A percentile compares a stretch with the other conserved stretches of the same genome.
phyloP scores from a whole-genome alignment of 257 asterid species.

The Verbascum thapsus region DNA sequence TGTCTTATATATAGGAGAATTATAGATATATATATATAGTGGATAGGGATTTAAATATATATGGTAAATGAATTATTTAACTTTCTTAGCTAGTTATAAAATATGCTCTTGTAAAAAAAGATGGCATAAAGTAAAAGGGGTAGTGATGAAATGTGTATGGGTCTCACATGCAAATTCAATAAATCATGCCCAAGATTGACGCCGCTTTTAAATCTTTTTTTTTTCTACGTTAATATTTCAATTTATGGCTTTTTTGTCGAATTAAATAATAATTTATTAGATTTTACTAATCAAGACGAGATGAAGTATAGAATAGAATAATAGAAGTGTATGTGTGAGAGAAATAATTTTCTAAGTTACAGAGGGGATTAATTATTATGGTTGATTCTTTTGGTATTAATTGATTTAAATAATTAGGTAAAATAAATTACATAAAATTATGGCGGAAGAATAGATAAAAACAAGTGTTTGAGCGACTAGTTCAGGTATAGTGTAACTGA shows the following conservation, averaged over 20 bases:
- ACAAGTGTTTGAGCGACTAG: constrained; percentile 6
- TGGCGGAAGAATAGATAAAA: neutral
- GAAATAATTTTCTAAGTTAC: too few species aligned
- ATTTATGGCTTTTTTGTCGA: too few species aligned
- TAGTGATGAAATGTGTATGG: constrained; percentile 24
- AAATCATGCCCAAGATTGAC: constrained; percentile 54
- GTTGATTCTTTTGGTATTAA: too few species aligned
- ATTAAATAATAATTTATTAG: neutral
- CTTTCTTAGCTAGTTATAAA: neutral
- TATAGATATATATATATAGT: too few species aligned
- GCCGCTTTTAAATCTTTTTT: constrained; percentile 42
- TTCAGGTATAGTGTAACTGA: neutral
- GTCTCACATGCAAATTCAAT: constrained; percentile 50
- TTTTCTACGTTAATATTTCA: too few species aligned
- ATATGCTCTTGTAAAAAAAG: neutral
- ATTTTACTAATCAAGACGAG: neutral
- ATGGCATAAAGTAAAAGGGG: constrained; percentile 28
- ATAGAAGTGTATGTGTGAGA: too few species aligned
- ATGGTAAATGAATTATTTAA: neutral
- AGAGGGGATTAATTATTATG: too few species aligned
- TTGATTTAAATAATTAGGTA: too few species aligned
- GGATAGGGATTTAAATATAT: neutral
- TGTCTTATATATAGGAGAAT: too few species aligned
- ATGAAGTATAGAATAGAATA: neutral
- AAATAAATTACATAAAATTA: too few species aligned